A percentile compares a stretch with the other conserved stretches of the same genome.
Conservation (phyloP, 2,329 filamentous ascomycete species). For the Sarocladium strictum region DNA sequence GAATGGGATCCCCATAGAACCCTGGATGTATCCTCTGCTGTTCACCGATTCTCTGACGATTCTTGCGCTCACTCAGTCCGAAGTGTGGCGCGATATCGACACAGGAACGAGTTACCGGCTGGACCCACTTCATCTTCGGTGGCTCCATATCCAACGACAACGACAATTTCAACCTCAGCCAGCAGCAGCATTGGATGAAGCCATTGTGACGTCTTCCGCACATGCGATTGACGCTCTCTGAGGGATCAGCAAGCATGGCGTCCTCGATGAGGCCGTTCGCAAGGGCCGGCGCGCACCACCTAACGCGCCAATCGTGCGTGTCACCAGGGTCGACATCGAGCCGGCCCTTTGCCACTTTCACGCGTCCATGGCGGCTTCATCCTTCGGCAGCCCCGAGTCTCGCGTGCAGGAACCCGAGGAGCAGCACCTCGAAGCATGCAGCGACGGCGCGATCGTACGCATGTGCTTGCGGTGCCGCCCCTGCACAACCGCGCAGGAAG, state of each 20-base stretch:
- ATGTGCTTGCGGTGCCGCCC: background rate
- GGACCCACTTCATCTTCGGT: background rate
- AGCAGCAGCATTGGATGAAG: too few species aligned
- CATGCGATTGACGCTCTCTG: too few species aligned
- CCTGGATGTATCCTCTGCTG: too few species aligned
- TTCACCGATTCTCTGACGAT: too few species aligned
- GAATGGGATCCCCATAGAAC: too few species aligned
- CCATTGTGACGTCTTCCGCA: too few species aligned
- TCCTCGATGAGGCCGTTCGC: background rate
- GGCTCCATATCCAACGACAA: background rate
- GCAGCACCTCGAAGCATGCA: background rate
- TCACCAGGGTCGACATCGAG: background rate
- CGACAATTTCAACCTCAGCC: background rate
- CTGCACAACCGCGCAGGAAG: slow-evolving; percentile 19
- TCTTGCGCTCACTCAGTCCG: background rate
- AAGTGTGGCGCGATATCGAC: background rate
- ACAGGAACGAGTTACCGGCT: background rate
- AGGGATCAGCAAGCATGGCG: background rate
- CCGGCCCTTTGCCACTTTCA: background rate
- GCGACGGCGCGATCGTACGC: background rate
- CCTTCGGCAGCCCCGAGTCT: background rate
- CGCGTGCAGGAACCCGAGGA: background rate
- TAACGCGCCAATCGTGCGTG: background rate
- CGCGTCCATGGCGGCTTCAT: background rate
- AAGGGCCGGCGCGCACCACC: background rate